Evolutionary conservation across 805 yeast species (phyloP).

Genomic region (Candida koratica): DNA sequence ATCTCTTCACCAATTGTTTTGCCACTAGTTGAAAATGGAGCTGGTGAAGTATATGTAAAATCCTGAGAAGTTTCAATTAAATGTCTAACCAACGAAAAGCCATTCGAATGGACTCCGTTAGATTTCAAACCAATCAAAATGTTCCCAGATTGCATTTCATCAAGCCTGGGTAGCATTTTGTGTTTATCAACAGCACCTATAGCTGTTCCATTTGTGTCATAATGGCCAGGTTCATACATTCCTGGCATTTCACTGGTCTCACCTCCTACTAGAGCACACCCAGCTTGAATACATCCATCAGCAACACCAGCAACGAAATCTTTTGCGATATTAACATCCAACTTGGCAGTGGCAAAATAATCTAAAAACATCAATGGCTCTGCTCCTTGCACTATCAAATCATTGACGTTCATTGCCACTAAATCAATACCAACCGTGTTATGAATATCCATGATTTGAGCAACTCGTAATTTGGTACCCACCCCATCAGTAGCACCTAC

Average conservation of each 20-base stretch:
- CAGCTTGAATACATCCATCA: slow-evolving; percentile 89
- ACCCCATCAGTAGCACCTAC: slow-evolving; percentile 99
- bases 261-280: slow-evolving; percentile 98
- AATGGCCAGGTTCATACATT: slow-evolving; percentile 91
- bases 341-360: slow-evolving; percentile 92
- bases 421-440: slow-evolving; percentile 98
- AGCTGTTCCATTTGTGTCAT: slow-evolving; percentile 97
- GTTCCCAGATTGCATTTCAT: slow-evolving; percentile 72
- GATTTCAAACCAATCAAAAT: slow-evolving; percentile 83
- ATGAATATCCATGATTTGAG: slow-evolving; percentile 83
- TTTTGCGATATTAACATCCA: slow-evolving; percentile 79
- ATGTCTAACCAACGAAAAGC: slow-evolving; percentile 90
- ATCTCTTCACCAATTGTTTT: slow-evolving; percentile 82
- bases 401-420: slow-evolving; percentile 99
- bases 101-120: slow-evolving; percentile 94
- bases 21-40: slow-evolving; percentile 74
- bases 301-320: slow-evolving; percentile 94
- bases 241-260: slow-evolving; percentile 99
- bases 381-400: slow-evolving; percentile 97
- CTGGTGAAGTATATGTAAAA: slow-evolving; percentile 63
- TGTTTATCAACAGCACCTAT: slow-evolving; percentile 89
- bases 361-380: slow-evolving; percentile 94
- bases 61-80: slow-evolving; percentile 76
- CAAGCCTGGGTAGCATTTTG: slow-evolving; percentile 67
- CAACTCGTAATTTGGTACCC: slow-evolving; percentile 93